These are phyloP conservation scores for Venturia oleaginea DNA, from an alignment of 2,329 filamentous ascomycete genomes.

Conservation along the genomic window DNA sequence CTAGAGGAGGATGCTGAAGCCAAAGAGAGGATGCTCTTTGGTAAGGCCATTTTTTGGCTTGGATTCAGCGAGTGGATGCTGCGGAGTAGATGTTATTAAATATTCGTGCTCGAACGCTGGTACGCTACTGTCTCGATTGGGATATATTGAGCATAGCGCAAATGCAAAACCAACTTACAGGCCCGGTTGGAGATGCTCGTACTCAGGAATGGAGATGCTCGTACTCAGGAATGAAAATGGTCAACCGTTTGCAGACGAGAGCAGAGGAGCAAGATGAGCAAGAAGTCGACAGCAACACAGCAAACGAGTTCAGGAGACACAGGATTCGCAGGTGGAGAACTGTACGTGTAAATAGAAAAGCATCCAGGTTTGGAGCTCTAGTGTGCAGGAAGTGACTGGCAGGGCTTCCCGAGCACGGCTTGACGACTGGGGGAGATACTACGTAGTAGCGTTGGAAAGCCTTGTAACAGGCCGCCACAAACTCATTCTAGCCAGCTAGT, in stretches of 20 bases:
- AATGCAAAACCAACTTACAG: neutral
- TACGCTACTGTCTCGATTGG: neutral
- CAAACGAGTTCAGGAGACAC: neutral
- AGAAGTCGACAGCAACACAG: neutral
- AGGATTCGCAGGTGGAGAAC: neutral
- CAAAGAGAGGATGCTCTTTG: slow-evolving; percentile 1
- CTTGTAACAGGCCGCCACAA: neutral
- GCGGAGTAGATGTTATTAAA: neutral
- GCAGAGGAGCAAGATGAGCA: neutral
- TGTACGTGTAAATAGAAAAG: neutral
- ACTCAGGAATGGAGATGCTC: neutral
- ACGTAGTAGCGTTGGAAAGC: neutral
- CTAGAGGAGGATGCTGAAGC: slow-evolving; percentile 4
- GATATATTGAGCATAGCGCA: neutral
- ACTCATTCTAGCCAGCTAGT: neutral
- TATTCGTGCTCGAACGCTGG: neutral
- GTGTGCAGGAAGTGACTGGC: neutral
- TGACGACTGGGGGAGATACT: neutral
- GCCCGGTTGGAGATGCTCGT: no score
- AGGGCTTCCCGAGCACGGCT: neutral
- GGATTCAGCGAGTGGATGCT: neutral
- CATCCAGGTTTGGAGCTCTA: neutral
- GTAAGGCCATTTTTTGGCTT: neutral
- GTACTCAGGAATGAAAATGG: neutral
- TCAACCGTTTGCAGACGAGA: neutral